Base-by-base conservation (phyloP, 306 rosid genomes). In the Oemleria cerasiformis region DNA sequence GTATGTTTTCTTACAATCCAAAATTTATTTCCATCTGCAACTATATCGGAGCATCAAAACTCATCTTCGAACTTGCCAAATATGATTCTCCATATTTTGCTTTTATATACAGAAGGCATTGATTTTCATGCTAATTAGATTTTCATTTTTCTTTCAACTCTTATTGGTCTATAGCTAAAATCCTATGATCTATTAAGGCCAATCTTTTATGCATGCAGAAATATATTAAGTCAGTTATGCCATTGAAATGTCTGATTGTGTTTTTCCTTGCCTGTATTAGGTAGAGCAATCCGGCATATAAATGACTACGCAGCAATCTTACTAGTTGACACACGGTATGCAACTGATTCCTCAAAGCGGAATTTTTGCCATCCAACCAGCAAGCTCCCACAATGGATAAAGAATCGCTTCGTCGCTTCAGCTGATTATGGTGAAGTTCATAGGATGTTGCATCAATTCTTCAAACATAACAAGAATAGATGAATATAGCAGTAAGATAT, bases 361-460 rank as follows among this genome's bases (percentile, higher is more conserved):
- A 84, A 86, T 63, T 83, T 84, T 51, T 49, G 81, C 21, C 92
- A 82, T 73, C 87, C 92, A 79, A 71, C 84, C 67, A 85, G 78
- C 74, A 94, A 89, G 88, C 95, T 94, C 56, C 97, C 97, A 25
- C 83, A 83, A 62, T 94, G 98, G 97, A 91, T 94, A 67, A 91
- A 86, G 85, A 88, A 80, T 66, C 72, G 95, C 36, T 84, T 89
- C 5, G 83, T 89, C 79, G 76, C 83, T 78, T 85, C 95, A 56
- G 55, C 85, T 64, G 81, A 72, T 81, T 91, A 94, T 13, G 98
- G 98, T 19, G 90, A 94, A 77, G 86, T 87, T 44, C 97, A 89
- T 80, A 81, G 78, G 78, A 78, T 80, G 83, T 78, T 91, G 82
- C 86, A 84, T 89, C 97, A 87, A 71, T 94, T 94, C 85, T 91